Conservation (phyloP, 768 basidiomycete species). For the Kwoniella botswanensis region DNA sequence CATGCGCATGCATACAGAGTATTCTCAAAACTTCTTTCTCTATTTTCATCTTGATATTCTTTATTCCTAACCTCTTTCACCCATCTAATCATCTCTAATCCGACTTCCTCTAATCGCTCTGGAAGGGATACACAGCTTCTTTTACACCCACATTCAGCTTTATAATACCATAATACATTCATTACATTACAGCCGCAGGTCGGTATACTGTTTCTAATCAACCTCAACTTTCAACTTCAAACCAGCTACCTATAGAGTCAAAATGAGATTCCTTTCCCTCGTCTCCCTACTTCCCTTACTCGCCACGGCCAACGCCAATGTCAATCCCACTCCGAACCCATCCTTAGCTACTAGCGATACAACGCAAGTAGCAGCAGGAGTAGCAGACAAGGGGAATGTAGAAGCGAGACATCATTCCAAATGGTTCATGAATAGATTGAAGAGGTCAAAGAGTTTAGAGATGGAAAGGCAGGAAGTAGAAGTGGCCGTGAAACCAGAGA, state of each 20-base stretch:
- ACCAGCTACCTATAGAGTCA: not conserved
- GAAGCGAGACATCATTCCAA: conserved; percentile 14
- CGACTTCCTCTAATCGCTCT: conserved; percentile 8
- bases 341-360: conserved; percentile 7
- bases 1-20: too few relatives aligned
- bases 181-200: not conserved
- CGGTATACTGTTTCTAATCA: not conserved
- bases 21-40: conserved; percentile 7
- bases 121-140: conserved; percentile 5
- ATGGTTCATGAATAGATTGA: conserved; percentile 13
- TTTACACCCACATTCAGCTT: not conserved
- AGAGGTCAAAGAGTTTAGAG: conserved; percentile 2
- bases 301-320: conserved; percentile 6
- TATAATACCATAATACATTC: not conserved
- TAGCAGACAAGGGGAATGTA: not conserved
- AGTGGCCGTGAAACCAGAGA: not conserved
- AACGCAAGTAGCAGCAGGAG: not conserved
- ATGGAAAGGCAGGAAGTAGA: not conserved
- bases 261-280: conserved; percentile 25
- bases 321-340: conserved; percentile 12
- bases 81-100: not conserved
- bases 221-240: not conserved
- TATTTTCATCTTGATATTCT: not conserved
- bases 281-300: conserved; percentile 19
- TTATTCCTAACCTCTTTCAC: not conserved